Percentiles rank a stretch among this genome's conserved stretches.
Conservation (phyloP, 345 rosid genomes). For the Dipteronia dyeriana region DNA sequence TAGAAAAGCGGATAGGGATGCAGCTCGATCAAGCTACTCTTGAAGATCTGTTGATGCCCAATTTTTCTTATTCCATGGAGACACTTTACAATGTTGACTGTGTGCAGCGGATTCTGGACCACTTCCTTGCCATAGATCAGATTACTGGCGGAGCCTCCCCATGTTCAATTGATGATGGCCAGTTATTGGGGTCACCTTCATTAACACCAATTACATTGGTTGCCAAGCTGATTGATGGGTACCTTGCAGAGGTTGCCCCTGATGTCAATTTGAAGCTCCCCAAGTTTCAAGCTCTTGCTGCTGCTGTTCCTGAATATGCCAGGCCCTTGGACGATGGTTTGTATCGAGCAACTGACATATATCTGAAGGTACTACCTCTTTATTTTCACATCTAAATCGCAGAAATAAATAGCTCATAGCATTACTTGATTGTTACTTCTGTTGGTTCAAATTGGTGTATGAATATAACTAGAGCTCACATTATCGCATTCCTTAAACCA, state of each 20-base stretch:
- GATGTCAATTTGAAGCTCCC: slow-evolving; percentile 92
- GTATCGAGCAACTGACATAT: slow-evolving; percentile 93
- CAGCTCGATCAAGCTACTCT: slow-evolving; percentile 94
- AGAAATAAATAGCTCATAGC: slow-evolving; percentile 9
- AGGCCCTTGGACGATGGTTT: slow-evolving; percentile 94
- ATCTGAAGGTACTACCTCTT: slow-evolving; percentile 68
- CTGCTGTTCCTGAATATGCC: slow-evolving; percentile 86
- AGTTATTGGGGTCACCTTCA: slow-evolving; percentile 78
- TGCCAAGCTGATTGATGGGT: slow-evolving; percentile 96
- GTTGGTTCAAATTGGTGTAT: slow-evolving; percentile 19
- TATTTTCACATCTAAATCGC: not conserved
- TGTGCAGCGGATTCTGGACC: slow-evolving; percentile 79
- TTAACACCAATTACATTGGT: slow-evolving; percentile 79
- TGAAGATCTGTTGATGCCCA: slow-evolving; percentile 96
- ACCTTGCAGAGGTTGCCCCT: slow-evolving; percentile 97
- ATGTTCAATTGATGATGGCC: slow-evolving; percentile 75
- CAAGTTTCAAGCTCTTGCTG: slow-evolving; percentile 90
- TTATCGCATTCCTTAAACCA: not conserved
- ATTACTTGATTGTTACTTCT: slow-evolving; percentile 12
- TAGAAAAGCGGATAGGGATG: slow-evolving; percentile 90
- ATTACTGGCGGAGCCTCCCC: slow-evolving; percentile 85
- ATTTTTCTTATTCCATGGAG: slow-evolving; percentile 81
- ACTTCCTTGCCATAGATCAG: slow-evolving; percentile 84
- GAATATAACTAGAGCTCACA: not conserved
- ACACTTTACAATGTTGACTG: slow-evolving; percentile 92